These are phyloP conservation scores for Teunomyces barrocoloradensis DNA, from an alignment of 805 yeast species.

Conservation along the genomic window DNA sequence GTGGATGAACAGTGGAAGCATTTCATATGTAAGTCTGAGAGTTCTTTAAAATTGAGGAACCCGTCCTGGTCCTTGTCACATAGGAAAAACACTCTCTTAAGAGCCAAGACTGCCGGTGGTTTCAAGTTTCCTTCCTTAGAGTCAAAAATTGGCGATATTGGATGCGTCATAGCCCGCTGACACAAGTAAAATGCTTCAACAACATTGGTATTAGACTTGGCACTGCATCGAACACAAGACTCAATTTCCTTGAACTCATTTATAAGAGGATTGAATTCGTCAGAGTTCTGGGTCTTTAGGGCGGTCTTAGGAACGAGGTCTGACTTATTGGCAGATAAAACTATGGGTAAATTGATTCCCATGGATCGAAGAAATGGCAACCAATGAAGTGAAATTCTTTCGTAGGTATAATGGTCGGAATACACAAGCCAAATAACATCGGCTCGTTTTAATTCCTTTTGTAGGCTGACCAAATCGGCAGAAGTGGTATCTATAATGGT, in stretches of 20 bases:
- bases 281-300: slow-evolving; percentile 47
- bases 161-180: slow-evolving; percentile 89
- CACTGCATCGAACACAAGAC: slow-evolving; percentile 85
- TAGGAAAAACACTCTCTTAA: slow-evolving; percentile 76
- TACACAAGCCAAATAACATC: slow-evolving; percentile 95
- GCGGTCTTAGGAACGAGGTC: slow-evolving; percentile 48
- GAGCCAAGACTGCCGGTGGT: slow-evolving; percentile 71
- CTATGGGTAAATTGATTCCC: slow-evolving; percentile 94
- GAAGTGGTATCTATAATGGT: slow-evolving; percentile 79
- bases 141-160: slow-evolving; percentile 89
- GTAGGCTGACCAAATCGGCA: slow-evolving; percentile 58
- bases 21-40: slow-evolving; percentile 63
- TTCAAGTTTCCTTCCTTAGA: slow-evolving; percentile 84
- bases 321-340: slow-evolving; percentile 80
- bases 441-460: slow-evolving; percentile 74
- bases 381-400: slow-evolving; percentile 90
- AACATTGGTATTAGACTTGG: slow-evolving; percentile 78
- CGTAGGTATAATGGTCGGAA: slow-evolving; percentile 92
- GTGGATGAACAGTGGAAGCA: slow-evolving; percentile 61
- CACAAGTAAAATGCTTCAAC: slow-evolving; percentile 92
- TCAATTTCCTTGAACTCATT: slow-evolving; percentile 94
- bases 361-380: slow-evolving; percentile 86
- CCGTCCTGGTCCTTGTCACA: slow-evolving; percentile 94
- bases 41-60: slow-evolving; percentile 65
- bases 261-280: slow-evolving; percentile 81